Conservation (phyloP, 345 rosid species). For the Aegle marmelos region DNA sequence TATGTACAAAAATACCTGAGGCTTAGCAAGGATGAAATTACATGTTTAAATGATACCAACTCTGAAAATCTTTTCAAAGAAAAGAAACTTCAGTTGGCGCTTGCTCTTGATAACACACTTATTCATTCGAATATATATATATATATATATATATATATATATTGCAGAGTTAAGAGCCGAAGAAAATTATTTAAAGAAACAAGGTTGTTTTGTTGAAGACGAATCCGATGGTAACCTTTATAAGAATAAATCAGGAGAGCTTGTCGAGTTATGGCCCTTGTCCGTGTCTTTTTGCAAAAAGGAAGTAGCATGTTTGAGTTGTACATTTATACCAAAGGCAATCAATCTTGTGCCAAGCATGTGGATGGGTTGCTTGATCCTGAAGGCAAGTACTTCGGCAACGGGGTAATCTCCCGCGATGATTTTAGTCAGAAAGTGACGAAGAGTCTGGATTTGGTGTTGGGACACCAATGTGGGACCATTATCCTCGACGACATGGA, state of each 20-base stretch:
- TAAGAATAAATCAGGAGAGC: background rate
- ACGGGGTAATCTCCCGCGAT: no score
- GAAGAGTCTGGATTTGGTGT: slow-evolving; percentile 16
- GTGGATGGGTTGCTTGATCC: background rate
- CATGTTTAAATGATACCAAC: no score
- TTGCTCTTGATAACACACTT: background rate
- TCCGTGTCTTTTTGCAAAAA: background rate
- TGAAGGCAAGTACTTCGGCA: background rate
- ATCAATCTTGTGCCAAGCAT: background rate
- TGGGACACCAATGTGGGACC: background rate
- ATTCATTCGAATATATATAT: background rate
- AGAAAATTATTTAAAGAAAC: background rate
- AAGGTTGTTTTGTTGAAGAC: background rate
- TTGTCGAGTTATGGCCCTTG: background rate
- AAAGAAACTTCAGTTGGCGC: background rate
- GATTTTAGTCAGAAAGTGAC: background rate
- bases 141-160: no score
- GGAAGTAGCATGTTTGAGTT: background rate
- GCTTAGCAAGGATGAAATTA: no score
- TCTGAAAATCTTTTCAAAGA: background rate
- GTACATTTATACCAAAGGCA: background rate
- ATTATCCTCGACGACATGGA: slow-evolving; percentile 15
- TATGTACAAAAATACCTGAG: no score
- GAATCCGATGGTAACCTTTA: background rate
- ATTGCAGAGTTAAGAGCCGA: background rate